Percentiles rank a stretch among this genome's conserved stretches.
These are phyloP conservation scores for Kluyveromyces starmeri DNA, from an alignment of 805 yeast species.

Conservation along the genomic window DNA sequence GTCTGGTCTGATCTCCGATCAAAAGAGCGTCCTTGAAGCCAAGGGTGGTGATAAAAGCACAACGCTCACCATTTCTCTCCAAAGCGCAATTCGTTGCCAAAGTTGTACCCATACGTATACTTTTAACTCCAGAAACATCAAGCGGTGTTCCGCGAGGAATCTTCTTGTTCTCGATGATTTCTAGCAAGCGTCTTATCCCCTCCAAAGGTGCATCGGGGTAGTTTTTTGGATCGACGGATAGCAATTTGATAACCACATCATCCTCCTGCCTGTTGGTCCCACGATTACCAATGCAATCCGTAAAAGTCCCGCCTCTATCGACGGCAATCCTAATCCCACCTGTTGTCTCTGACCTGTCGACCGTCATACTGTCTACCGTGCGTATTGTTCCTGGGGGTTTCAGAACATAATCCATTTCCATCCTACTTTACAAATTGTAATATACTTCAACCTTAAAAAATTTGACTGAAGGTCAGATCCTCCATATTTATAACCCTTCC, in stretches of 20 bases:
- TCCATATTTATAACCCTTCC: no score
- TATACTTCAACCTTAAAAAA: no score
- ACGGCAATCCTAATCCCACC: conserved; percentile 34
- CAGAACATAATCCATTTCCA: no score
- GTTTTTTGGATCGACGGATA: conserved; percentile 84
- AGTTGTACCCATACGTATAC: conserved; percentile 86
- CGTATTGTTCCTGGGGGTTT: no score
- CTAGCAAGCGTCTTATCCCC: conserved; percentile 75
- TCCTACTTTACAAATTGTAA: no score
- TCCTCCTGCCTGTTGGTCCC: conserved; percentile 39
- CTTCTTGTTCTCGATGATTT: conserved; percentile 40
- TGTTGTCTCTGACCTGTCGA: neutral
- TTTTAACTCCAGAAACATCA: conserved; percentile 53
- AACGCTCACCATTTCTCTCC: conserved; percentile 85
- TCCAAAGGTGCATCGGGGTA: conserved; percentile 88
- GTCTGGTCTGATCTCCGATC: conserved; percentile 90
- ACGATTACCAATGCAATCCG: conserved; percentile 56
- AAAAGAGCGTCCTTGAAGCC: conserved; percentile 78
- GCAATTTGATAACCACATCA: conserved; percentile 64
- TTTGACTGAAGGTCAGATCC: no score
- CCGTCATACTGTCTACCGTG: neutral
- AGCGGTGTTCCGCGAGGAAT: conserved; percentile 56
- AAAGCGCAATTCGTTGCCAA: conserved; percentile 92
- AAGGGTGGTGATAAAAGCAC: conserved; percentile 77
- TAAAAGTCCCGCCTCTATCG: conserved; percentile 84